Conservation (phyloP, 129 eudicot species). For the Saussurea involucrata region DNA sequence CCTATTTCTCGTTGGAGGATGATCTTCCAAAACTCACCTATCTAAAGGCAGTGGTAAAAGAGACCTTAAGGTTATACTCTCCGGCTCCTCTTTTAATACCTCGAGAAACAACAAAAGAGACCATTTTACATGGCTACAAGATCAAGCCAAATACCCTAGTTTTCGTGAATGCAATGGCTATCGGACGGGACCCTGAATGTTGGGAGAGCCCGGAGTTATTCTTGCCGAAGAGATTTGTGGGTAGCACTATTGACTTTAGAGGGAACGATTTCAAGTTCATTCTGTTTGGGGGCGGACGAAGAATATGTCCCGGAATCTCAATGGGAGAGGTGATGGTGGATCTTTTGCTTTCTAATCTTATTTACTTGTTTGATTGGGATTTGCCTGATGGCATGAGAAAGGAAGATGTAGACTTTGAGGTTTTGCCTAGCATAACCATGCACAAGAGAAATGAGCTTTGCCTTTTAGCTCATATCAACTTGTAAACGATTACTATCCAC, state of each 20-base stretch:
- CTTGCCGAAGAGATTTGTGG: constrained; percentile 29
- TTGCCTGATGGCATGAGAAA: constrained; percentile 9
- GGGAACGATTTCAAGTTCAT: constrained; percentile 27
- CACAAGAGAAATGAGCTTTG: constrained; percentile 15
- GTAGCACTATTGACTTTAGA: constrained; percentile 18
- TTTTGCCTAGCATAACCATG: constrained; percentile 23
- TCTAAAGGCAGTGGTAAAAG: constrained; percentile 31
- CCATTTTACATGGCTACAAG: constrained; percentile 19
- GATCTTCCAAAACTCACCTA: constrained; percentile 28
- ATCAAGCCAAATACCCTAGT: constrained; percentile 17
- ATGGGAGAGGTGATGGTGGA: constrained; percentile 28
- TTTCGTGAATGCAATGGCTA: constrained; percentile 21
- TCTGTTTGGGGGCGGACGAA: constrained; percentile 29
- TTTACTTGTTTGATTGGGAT: constrained; percentile 29
- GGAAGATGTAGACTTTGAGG: constrained; percentile 25
- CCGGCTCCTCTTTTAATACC: constrained; percentile 26
- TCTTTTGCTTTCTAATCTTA: constrained; percentile 21
- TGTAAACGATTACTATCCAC: not conserved
- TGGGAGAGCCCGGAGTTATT: constrained; percentile 26
- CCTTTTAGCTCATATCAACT: not conserved
- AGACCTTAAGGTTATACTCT: constrained; percentile 32
- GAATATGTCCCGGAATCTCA: constrained; percentile 29
- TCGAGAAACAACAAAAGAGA: constrained; percentile 15
- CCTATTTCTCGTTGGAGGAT: too few species aligned
- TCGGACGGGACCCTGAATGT: constrained; percentile 34